Evolutionary conservation across 148 eudicot species (phyloP), one percentile per base, ranked within the genome.

Genomic region (Rhododendron henanense): DNA sequence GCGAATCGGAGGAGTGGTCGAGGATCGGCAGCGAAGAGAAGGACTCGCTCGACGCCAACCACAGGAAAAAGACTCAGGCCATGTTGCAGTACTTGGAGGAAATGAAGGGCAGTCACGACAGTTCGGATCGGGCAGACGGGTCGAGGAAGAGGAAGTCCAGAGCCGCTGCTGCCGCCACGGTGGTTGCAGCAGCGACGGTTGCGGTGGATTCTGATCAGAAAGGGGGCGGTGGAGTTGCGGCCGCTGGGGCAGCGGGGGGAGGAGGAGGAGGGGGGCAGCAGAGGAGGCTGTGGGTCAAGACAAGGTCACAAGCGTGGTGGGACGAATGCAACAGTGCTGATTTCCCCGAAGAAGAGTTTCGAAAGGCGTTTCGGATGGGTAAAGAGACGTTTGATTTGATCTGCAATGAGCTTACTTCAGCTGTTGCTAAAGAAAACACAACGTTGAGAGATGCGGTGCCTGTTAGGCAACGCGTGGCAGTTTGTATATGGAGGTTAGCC

Each of bases 301-400:
- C 87, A 65, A 85, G 99, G 87, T 95, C 98, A 7, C 91, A 86
- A 8, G 99, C 92, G 1, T 96, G 99, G 99, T 96, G 99, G 98
- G 99, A 95, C 84, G 92, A 92, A 73, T 96, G 93, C 79, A 95
- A 86, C 86, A 91, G 93, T 47, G 89, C 92, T 1, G 97, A 95
- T 18, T 93, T 91, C 37, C 94, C 98, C 0, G 97, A 96, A 4
- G 93, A 92, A 2, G 99, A 95, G 84, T 95, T 95, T 31, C 87
- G 88, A 83, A 95, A 93, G 51, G 91, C 91, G 23, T 95, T 96
- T 77, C 73, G 95, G 39, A 96, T 96, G 99, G 93, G 98, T 35
- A 96, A 93, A 84, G 87, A 90, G 7, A 96, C 99, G 0, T 96
- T 96, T 77, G 94, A 94, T 61, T 41, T 91, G 87, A 95, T 96